Evolutionary conservation across 768 basidiomycete genomes (phyloP).

Genomic region (Mrakia frigida): DNA sequence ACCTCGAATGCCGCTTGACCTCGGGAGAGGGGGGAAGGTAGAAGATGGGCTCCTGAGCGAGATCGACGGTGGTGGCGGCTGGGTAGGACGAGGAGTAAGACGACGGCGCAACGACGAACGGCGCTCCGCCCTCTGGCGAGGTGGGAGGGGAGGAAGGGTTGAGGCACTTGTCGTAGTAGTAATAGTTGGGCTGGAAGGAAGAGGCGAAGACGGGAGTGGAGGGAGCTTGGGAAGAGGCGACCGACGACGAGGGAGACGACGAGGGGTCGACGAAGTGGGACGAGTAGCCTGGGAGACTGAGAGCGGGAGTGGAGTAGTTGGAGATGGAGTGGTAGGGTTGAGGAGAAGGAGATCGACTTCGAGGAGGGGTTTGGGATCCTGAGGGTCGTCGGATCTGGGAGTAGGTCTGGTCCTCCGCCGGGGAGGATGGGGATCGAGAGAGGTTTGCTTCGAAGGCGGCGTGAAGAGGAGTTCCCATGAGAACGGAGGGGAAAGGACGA

Average conservation of each 20-base stretch:
- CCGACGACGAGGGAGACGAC: conserved; percentile 12
- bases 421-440: conserved; percentile 19
- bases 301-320: conserved; percentile 5
- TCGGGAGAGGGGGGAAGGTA: conserved; percentile 24
- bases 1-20: neutral
- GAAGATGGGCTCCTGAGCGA: conserved; percentile 8
- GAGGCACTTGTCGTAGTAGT: conserved; percentile 19
- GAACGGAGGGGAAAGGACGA: conserved; percentile 38
- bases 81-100: neutral
- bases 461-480: conserved; percentile 37
- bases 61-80: neutral
- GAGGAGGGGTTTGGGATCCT: conserved; percentile 34
- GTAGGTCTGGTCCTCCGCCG: conserved; percentile 29
- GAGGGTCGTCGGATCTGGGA: conserved; percentile 6
- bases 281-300: conserved; percentile 12
- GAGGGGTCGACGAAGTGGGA: neutral
- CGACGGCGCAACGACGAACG: neutral
- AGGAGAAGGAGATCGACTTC: conserved; percentile 26
- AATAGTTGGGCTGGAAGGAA: conserved; percentile 4
- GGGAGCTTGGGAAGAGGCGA: neutral
- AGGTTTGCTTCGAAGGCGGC: conserved; percentile 31
- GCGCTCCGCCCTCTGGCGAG: neutral
- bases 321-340: neutral
- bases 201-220: conserved; percentile 2
- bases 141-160: conserved; percentile 36